Evolutionary conservation across 163 green algal species (phyloP).

Genomic region (Chlorella variabilis): DNA sequence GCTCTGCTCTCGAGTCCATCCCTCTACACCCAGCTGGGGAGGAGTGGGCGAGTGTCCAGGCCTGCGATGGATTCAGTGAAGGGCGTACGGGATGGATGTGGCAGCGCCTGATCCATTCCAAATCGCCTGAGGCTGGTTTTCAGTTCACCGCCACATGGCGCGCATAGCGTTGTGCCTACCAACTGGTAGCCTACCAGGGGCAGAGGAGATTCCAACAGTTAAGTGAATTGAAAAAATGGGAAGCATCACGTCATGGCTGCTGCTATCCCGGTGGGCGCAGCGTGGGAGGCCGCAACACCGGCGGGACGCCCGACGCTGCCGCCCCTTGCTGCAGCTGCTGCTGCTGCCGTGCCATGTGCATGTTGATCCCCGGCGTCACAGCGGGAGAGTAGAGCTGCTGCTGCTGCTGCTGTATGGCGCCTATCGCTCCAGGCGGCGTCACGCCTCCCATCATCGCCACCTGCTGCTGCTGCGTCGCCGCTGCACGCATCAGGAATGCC

Average conservation of each 20-base stretch:
- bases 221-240: too few relatives aligned
- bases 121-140: too few relatives aligned
- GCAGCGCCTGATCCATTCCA: too few relatives aligned
- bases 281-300: neutral
- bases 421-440: neutral
- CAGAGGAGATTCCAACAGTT: too few relatives aligned
- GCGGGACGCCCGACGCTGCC: neutral
- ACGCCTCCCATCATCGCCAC: neutral
- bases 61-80: too few relatives aligned
- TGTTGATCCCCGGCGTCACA: neutral
- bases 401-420: neutral
- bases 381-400: neutral
- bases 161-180: too few relatives aligned
- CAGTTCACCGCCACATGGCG: too few relatives aligned
- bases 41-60: too few relatives aligned
- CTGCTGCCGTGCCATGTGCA: neutral
- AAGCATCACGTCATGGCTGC: too few relatives aligned
- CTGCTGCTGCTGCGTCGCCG: neutral
- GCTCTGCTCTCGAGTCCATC: neutral
- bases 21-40: neutral
- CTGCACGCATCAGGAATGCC: neutral
- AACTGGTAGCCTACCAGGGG: too few relatives aligned
- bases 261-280: too few relatives aligned
- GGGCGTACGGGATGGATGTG: too few relatives aligned
- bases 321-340: neutral